Evolutionary conservation across 768 basidiomycete species (phyloP).

Genomic region (Podaxis sp.): DNA sequence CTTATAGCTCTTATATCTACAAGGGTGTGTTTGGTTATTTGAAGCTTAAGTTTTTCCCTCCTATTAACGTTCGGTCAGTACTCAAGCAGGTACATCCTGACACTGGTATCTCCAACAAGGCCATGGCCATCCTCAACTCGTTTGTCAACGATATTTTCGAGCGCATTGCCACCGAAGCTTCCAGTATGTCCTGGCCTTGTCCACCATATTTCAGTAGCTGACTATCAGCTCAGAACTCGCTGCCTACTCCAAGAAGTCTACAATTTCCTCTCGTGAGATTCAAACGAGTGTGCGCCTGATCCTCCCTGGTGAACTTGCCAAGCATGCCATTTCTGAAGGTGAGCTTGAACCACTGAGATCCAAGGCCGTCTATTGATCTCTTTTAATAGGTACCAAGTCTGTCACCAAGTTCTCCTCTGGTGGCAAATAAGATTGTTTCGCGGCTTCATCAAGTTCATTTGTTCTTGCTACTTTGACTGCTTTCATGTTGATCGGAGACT

Average conservation of each 20-base stretch:
- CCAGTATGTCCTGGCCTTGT: conserved; percentile 53
- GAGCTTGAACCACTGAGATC: conserved; percentile 14
- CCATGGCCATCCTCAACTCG: conserved; percentile 94
- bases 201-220: conserved; percentile 13
- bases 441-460: background rate
- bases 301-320: conserved; percentile 95
- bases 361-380: conserved; percentile 92
- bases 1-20: conserved; percentile 92
- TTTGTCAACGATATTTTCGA: conserved; percentile 97
- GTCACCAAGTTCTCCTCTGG: conserved; percentile 49
- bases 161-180: conserved; percentile 89
- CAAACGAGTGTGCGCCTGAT: conserved; percentile 97
- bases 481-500: conserved; percentile 4
- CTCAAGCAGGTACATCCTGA: conserved; percentile 98
- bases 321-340: conserved; percentile 98
- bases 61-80: conserved; percentile 44
- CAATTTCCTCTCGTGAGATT: conserved; percentile 97
- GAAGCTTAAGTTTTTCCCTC: background rate
- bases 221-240: conserved; percentile 71
- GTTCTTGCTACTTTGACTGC: background rate
- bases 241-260: conserved; percentile 97
- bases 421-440: conserved; percentile 6
- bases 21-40: conserved; percentile 54
- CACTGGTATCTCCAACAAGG: conserved; percentile 99
- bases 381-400: conserved; percentile 93